Evolutionary conservation across 2,329 filamentous ascomycete genomes (phyloP).

Genomic region (Sphaerulina musiva): DNA sequence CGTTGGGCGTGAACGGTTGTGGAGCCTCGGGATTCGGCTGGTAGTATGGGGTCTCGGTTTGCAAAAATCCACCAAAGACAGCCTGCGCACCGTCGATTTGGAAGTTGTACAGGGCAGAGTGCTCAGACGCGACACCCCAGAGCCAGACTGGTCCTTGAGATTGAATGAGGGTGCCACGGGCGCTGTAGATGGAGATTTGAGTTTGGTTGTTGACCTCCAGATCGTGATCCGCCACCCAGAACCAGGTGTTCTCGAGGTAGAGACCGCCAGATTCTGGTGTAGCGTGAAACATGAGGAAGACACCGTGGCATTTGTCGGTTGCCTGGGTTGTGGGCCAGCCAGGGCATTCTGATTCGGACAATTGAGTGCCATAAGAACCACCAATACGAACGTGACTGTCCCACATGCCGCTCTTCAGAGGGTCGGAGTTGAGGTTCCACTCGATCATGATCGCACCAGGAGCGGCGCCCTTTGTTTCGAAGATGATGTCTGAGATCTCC

Average conservation of each 20-base stretch:
- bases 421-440: slow-evolving; percentile 70
- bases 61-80: slow-evolving; percentile 47
- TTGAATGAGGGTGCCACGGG: slow-evolving; percentile 39
- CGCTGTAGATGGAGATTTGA: slow-evolving; percentile 41
- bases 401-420: slow-evolving; percentile 75
- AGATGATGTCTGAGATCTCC: slow-evolving; percentile 81
- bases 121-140: slow-evolving; percentile 48
- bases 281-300: slow-evolving; percentile 45
- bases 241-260: slow-evolving; percentile 52
- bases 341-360: slow-evolving; percentile 61
- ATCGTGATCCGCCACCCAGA: slow-evolving; percentile 51
- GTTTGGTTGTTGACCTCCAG: slow-evolving; percentile 38
- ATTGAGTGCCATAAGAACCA: slow-evolving; percentile 72
- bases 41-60: slow-evolving; percentile 51
- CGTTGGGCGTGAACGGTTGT: slow-evolving; percentile 49
- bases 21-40: slow-evolving; percentile 50
- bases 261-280: slow-evolving; percentile 58
- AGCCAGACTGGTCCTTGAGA: slow-evolving; percentile 49
- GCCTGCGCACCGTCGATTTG: slow-evolving; percentile 46
- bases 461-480: slow-evolving; percentile 74
- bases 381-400: slow-evolving; percentile 94
- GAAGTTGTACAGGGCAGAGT: slow-evolving; percentile 51
- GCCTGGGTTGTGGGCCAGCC: slow-evolving; percentile 63
- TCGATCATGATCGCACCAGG: slow-evolving; percentile 86
- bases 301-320: slow-evolving; percentile 60